Conservation (phyloP, 352 stramenopile species). For the Pythium dissotocum region DNA sequence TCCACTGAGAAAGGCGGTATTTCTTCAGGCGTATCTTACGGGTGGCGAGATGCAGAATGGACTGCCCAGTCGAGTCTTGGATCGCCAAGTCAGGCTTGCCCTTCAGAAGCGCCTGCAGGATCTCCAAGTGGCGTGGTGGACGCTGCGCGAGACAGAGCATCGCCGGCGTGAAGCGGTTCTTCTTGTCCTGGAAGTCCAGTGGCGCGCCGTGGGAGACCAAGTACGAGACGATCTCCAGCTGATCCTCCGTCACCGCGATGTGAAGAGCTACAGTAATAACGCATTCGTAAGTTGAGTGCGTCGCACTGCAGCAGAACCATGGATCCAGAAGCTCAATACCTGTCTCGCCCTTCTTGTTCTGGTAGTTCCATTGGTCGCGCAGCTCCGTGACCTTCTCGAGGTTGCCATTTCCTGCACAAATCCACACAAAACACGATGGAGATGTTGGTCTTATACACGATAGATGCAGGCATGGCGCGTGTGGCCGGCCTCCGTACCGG, state of each 20-base stretch:
- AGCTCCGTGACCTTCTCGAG: constrained; percentile 73
- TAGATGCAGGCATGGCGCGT: too few species aligned
- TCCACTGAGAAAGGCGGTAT: neutral
- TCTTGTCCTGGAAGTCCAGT: constrained; percentile 77
- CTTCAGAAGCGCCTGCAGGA: constrained; percentile 66
- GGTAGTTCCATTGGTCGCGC: constrained; percentile 61
- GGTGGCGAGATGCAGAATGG: constrained; percentile 59
- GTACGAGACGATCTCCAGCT: constrained; percentile 70
- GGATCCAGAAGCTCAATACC: constrained; percentile 31
- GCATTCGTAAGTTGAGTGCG: neutral
- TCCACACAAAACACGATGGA: neutral
- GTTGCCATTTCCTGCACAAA: constrained; percentile 54
- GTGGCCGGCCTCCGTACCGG: constrained; percentile 12
- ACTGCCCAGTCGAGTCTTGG: constrained; percentile 66
- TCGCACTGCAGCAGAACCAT: neutral
- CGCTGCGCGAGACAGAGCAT: constrained; percentile 79
- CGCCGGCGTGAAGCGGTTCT: constrained; percentile 70
- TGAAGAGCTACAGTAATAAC: constrained; percentile 48
- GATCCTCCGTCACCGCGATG: constrained; percentile 68
- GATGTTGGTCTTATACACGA: neutral
- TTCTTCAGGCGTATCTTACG: constrained; percentile 34
- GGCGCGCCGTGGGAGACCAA: constrained; percentile 66
- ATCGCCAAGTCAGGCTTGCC: constrained; percentile 65
- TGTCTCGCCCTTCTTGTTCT: constrained; percentile 86
- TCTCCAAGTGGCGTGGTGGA: constrained; percentile 61